Evolutionary conservation across 2,329 filamentous ascomycete genomes (phyloP).

Genomic region (Leptographium wingfieldii): DNA sequence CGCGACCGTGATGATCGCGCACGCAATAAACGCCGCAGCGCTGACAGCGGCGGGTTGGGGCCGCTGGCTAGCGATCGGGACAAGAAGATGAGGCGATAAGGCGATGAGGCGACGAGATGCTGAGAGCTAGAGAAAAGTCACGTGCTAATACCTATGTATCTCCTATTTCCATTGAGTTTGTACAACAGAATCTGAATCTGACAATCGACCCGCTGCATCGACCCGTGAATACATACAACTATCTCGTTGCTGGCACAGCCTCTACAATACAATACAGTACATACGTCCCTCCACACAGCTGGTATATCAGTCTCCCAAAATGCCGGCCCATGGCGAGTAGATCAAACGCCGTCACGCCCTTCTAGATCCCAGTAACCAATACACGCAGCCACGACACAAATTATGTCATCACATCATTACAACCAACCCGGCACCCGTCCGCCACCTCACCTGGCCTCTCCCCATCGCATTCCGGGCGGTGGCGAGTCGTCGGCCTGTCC

Average conservation of each 20-base stretch:
- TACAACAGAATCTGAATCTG: too few species aligned
- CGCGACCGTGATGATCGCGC: conserved; percentile 19
- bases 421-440: neutral
- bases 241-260: neutral
- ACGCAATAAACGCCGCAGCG: conserved; percentile 32
- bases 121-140: neutral
- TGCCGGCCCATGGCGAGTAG: neutral
- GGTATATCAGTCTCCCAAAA: neutral
- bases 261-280: neutral
- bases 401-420: neutral
- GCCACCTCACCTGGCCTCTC: neutral
- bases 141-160: neutral
- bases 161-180: too few species aligned
- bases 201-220: too few species aligned
- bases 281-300: neutral
- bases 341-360: neutral
- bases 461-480: neutral
- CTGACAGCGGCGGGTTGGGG: conserved; percentile 38
- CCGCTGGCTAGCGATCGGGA: conserved; percentile 35
- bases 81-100: conserved; percentile 40
- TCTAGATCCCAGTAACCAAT: neutral
- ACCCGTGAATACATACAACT: too few species aligned
- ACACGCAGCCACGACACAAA: neutral
- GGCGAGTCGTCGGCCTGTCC: neutral
- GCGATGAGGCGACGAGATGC: too few species aligned